Evolutionary conservation across 192 early-diverging fungal genomes (phyloP), one percentile per base, ranked within the genome.

Genomic region (Phlyctochytrium arcticum): DNA sequence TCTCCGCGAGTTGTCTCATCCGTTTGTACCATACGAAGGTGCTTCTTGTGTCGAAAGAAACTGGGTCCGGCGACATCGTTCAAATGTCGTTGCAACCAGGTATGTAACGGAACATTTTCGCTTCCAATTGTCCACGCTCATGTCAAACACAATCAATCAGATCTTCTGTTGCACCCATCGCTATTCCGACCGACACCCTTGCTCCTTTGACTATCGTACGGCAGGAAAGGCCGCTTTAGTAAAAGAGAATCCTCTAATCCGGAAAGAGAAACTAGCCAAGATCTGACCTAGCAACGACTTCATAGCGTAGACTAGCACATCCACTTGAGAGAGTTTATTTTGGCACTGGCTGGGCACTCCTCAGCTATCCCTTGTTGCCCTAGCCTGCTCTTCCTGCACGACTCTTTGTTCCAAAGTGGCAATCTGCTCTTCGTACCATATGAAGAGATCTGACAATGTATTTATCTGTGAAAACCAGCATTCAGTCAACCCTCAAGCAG

Each of bases 171-270:
- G 78, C 0, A 58, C 60, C 4, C 83, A 85, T 68, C 65, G 83
- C 39, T 83, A 80, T 57, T 75, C 80, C 10, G 83, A 85, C 57
- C 58, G 74, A 29, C 83, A 85, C 64, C 27, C 33, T 4, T 85
- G 83, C 66, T 57, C 68, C 9, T 81, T 65, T 58, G 73, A 85
- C 51, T 85, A 83, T 55, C 75, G 69, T 46, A 68, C 65, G 26
- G 74, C 74, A 9, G 77, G 72, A 3, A 75, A 68, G 62, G 54
- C 55, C 3, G 48, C 57, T 0, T 61, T 85, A 6, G 67, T 35
- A n/a, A 75, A 75, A 54, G 77, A 85, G 21, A 85, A 85, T 54
- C 83, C 83, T 9, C 48, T 79, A 26, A 55, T 85, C 24, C 69
- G 56, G 23, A 80, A 69, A 36, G 77, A 77, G 55, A 85, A 85